Percentiles rank a stretch among this genome's conserved stretches.
Evolutionary conservation across 2,329 filamentous ascomycete species (phyloP).

Genomic region (Calonectria hongkongensis): DNA sequence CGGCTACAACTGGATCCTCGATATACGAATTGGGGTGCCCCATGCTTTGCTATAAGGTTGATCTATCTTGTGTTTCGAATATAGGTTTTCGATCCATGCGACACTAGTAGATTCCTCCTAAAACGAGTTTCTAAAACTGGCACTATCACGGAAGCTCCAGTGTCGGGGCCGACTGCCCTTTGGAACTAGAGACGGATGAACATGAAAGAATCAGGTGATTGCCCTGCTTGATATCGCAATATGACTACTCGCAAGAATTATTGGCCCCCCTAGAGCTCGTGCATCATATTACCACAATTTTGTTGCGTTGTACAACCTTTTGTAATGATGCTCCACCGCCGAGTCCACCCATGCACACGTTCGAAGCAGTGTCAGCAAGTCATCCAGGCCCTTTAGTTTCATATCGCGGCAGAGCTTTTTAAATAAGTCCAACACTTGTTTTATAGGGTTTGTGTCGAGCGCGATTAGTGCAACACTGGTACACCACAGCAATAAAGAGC

Average conservation of each 20-base stretch:
- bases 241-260: neutral
- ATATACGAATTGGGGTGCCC: too few species aligned
- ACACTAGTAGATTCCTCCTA: too few species aligned
- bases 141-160: too few species aligned
- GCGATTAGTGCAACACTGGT: slow-evolving; percentile 23
- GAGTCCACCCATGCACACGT: slow-evolving; percentile 34
- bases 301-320: neutral
- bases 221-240: neutral
- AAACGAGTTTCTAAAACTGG: too few species aligned
- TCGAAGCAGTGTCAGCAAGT: slow-evolving; percentile 33
- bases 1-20: too few species aligned
- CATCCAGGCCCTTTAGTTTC: slow-evolving; percentile 27
- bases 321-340: slow-evolving; percentile 25
- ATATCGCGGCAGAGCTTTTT: slow-evolving; percentile 2
- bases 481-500: slow-evolving; percentile 27
- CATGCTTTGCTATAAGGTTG: too few species aligned
- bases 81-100: too few species aligned
- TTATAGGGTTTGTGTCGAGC: neutral
- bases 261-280: neutral
- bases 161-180: too few species aligned
- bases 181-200: too few species aligned
- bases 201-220: neutral
- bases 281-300: slow-evolving; percentile 15
- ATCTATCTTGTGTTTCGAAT: too few species aligned
- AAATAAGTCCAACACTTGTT: slow-evolving; percentile 2